These are phyloP conservation scores for Solanum bulbocastanum DNA, from an alignment of 257 asterid genomes.

Conservation along the genomic window DNA sequence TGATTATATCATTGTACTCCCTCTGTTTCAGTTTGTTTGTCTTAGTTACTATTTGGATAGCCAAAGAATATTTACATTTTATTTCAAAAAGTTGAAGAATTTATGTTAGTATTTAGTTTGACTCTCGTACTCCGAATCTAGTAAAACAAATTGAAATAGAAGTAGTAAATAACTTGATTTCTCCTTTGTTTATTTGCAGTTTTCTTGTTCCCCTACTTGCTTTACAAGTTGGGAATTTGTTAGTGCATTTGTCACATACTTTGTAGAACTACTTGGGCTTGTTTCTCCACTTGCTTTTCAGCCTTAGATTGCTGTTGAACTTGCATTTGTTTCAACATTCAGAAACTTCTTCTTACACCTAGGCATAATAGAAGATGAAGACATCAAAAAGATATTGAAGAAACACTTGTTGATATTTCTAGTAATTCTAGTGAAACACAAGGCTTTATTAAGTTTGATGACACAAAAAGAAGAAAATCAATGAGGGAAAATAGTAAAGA, in stretches of 20 bases:
- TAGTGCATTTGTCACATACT: slow-evolving; percentile 47
- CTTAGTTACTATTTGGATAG: too few species aligned
- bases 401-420: not conserved
- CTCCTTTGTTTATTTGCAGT: too few species aligned
- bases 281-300: slow-evolving; percentile 39
- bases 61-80: too few species aligned
- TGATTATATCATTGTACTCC: too few species aligned
- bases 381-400: slow-evolving; percentile 22
- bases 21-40: too few species aligned
- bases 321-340: slow-evolving; percentile 43
- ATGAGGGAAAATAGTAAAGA: slow-evolving; percentile 27
- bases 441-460: not conserved
- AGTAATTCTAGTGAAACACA: slow-evolving; percentile 21
- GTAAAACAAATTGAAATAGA: not conserved
- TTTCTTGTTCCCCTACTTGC: too few species aligned
- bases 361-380: slow-evolving; percentile 16
- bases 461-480: not conserved
- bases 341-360: slow-evolving; percentile 15
- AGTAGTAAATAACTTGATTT: not conserved
- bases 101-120: too few species aligned
- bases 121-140: not conserved
- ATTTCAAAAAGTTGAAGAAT: not conserved
- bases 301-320: slow-evolving; percentile 46
- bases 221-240: not conserved
- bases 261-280: slow-evolving; percentile 36